Base-by-base conservation (phyloP, 2,329 filamentous ascomycete species). In the Arthrobotrys conoides region DNA sequence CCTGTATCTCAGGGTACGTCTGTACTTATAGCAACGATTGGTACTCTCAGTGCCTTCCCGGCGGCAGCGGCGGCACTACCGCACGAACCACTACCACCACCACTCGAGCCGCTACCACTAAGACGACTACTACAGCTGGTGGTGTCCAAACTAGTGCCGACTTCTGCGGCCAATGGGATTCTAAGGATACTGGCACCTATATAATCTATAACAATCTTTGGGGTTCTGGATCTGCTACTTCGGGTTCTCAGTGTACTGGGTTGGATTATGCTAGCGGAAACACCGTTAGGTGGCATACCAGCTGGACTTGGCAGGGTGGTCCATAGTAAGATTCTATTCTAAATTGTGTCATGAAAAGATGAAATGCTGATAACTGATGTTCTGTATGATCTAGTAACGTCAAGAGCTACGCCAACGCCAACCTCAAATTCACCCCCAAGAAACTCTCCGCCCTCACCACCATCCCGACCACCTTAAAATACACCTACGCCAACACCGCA, bases 201-300 rank as follows among this genome's bases (percentile, higher is more conserved):
- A 77, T 77, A 20, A 55, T 77, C n/a, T 77, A 77, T 51, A 77
- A 77, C 44, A 77, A 87, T 83, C 84, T 87, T 33, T 88, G 86
- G 86, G 86, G 85, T 79, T 72, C 82, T 49, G 81, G 55, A 38
- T 71, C 82, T 53, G 86, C 86, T 8, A 83, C 82, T 3, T 85
- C 85, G 3, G 87, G 87, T 30, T 85, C 82, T 1, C 86, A 87
- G 81, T 87, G 86, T 83, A 85, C 86, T 24, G 84, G 83, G 30
- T 84, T 86, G 71, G 84, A 85, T 71, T 82, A 84, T 67, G 80
- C 85, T 36, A 83, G 81, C 63, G 84, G 83, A 33, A 82, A 51
- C 64, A 84, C 83, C 4, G 81, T 87, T 16, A 83, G 83, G 64
- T 87, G 86, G 86, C 83, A 85, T 80, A 85, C 86, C 4, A 85